Evolutionary conservation across 768 basidiomycete species (phyloP).

Genomic region (Suillus spraguei): DNA sequence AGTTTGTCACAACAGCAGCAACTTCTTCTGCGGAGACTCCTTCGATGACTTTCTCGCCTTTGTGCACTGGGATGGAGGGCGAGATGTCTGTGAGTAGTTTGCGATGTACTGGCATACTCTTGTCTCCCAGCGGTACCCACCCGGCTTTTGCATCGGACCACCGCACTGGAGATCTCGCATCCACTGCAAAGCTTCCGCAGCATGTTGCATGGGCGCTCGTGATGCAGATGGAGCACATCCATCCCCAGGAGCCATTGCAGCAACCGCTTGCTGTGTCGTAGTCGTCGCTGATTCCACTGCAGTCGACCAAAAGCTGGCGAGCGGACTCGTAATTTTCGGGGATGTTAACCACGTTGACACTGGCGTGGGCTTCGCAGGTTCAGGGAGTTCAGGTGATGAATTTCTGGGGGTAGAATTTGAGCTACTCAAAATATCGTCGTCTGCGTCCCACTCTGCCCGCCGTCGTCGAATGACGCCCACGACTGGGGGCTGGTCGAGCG

Average conservation of each 20-base stretch:
- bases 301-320: conserved; percentile 71
- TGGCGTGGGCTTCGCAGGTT: conserved; percentile 15
- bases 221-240: conserved; percentile 50
- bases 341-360: conserved; percentile 50
- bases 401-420: conserved; percentile 20
- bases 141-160: conserved; percentile 52
- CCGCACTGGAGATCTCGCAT: conserved; percentile 70
- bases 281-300: conserved; percentile 74
- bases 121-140: conserved; percentile 80
- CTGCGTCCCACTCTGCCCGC: conserved; percentile 72
- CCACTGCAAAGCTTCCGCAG: conserved; percentile 80
- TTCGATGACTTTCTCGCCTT: conserved; percentile 89
- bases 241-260: conserved; percentile 67
- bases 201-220: conserved; percentile 77
- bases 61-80: conserved; percentile 79
- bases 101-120: conserved; percentile 74
- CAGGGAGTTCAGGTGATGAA: conserved; percentile 24
- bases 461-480: conserved; percentile 68
- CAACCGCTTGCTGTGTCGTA: conserved; percentile 77
- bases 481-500: conserved; percentile 92
- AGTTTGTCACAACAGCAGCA: conserved; percentile 67
- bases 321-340: conserved; percentile 69
- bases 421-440: conserved; percentile 35
- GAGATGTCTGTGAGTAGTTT: conserved; percentile 80
- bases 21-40: conserved; percentile 94